Conservation (phyloP, 352 stramenopile genomes). For the Globisporangium iwayamae region DNA sequence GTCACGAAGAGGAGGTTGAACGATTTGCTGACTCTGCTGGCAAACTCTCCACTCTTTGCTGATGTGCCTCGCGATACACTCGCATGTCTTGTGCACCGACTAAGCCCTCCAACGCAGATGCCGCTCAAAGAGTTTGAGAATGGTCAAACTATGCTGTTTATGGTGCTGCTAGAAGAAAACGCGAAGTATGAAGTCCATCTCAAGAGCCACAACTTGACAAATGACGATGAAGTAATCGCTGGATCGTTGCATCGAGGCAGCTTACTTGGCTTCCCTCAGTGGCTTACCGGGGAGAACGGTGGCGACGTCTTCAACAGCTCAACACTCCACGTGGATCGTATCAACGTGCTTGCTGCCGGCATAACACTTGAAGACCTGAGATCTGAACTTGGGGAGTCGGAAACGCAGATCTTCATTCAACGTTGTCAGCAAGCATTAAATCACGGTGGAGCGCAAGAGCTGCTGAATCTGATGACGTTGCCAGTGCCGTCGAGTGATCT, state of each 20-base stretch:
- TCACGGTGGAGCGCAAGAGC: background rate
- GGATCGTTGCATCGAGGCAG: conserved; percentile 4
- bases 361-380: conserved; percentile 3
- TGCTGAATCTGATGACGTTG: background rate
- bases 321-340: background rate
- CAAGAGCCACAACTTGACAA: background rate
- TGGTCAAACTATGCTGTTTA: background rate
- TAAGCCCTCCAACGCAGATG: background rate
- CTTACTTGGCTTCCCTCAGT: conserved; percentile 6
- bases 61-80: conserved; percentile 12
- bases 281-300: background rate
- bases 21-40: conserved; percentile 12
- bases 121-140: background rate
- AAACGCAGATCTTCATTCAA: background rate
- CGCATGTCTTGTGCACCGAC: conserved; percentile 4
- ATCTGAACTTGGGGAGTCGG: conserved; percentile 1
- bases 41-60: background rate
- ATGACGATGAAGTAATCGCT: background rate
- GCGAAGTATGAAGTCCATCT: background rate
- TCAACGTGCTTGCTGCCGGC: background rate
- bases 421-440: background rate
- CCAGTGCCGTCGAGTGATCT: background rate
- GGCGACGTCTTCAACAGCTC: background rate
- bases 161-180: conserved; percentile 4
- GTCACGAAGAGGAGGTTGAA: conserved; percentile 11